phyloP scores from a whole-genome alignment of 2,329 filamentous ascomycete genomes.

The Diaporthe batatas region DNA sequence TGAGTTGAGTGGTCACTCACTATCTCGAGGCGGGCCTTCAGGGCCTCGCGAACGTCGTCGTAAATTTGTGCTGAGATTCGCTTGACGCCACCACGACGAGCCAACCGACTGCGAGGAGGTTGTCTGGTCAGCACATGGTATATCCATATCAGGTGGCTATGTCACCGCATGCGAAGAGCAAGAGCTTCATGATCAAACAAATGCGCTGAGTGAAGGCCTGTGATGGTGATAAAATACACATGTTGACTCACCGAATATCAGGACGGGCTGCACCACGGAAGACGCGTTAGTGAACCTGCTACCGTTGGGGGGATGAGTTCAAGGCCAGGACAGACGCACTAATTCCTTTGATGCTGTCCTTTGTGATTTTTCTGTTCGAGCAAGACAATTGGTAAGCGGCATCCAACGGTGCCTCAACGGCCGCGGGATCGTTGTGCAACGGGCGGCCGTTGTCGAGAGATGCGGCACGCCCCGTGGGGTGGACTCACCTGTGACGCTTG shows the following conservation, averaged over 20 bases:
- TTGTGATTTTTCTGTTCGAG: slow-evolving; percentile 61
- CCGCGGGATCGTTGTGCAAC: background rate
- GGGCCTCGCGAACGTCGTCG: slow-evolving; percentile 65
- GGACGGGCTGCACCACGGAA: slow-evolving; percentile 36
- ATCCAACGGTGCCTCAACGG: background rate
- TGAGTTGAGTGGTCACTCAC: slow-evolving; percentile 53
- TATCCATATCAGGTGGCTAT: no score
- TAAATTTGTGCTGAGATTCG: slow-evolving; percentile 77
- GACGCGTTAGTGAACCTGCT: slow-evolving; percentile 17
- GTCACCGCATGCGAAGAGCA: background rate
- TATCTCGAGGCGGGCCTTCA: slow-evolving; percentile 63
- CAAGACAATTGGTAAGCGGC: background rate
- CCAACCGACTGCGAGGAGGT: slow-evolving; percentile 68
- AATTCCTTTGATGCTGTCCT: slow-evolving; percentile 63
- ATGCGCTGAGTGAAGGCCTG: background rate
- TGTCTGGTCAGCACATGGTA: slow-evolving; percentile 8
- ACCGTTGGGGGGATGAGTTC: background rate
- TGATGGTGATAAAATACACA: background rate
- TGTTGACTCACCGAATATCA: slow-evolving; percentile 41
- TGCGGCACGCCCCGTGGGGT: background rate
- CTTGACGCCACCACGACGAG: slow-evolving; percentile 82
- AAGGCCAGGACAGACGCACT: slow-evolving; percentile 56
- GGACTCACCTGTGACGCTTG: slow-evolving; percentile 48
- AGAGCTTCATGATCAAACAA: background rate
- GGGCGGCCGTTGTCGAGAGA: background rate